Conservation (phyloP, 2,329 filamentous ascomycete genomes). For the Phaeosphaeriaceae sp. region DNA sequence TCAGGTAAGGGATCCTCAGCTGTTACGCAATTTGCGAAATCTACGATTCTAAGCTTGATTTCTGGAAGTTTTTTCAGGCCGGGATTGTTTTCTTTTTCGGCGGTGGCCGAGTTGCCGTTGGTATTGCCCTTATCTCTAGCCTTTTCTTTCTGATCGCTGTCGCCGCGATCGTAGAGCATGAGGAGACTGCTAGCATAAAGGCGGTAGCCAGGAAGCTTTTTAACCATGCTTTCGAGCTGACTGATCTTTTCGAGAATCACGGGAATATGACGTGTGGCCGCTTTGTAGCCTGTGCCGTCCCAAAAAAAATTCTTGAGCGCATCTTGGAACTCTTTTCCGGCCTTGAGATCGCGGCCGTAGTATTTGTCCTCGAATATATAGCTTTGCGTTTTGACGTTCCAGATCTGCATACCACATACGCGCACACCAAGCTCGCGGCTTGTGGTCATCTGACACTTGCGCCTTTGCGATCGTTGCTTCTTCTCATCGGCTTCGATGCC, state of each 20-base stretch:
- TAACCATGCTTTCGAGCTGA: conserved; percentile 82
- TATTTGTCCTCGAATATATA: conserved; percentile 99
- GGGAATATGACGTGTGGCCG: conserved; percentile 86
- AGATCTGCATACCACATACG: conserved; percentile 94
- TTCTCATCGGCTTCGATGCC: conserved; percentile 90
- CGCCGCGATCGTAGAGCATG: conserved; percentile 94
- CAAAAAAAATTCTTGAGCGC: conserved; percentile 90
- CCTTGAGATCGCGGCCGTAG: conserved; percentile 86
- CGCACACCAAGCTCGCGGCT: conserved; percentile 90
- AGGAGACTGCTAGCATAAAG: conserved; percentile 95
- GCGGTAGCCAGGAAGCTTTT: conserved; percentile 80
- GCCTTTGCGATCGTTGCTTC: conserved; percentile 90
- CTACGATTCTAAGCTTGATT: conserved; percentile 95
- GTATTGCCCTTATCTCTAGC: conserved; percentile 9
- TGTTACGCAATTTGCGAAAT: conserved; percentile 97
- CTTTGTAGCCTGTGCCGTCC: conserved; percentile 81
- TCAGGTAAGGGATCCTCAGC: conserved; percentile 73
- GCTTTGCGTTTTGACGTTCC: conserved; percentile 81
- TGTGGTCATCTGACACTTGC: conserved; percentile 91
- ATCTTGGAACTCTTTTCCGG: conserved; percentile 85
- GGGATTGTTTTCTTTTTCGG: not conserved
- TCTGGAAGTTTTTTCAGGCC: conserved; percentile 44
- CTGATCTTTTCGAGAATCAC: conserved; percentile 83
- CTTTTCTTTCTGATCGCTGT: conserved; percentile 57
- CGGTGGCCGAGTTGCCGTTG: not conserved